Base-by-base conservation (phyloP, 306 rosid species). In the Quercus suber region DNA sequence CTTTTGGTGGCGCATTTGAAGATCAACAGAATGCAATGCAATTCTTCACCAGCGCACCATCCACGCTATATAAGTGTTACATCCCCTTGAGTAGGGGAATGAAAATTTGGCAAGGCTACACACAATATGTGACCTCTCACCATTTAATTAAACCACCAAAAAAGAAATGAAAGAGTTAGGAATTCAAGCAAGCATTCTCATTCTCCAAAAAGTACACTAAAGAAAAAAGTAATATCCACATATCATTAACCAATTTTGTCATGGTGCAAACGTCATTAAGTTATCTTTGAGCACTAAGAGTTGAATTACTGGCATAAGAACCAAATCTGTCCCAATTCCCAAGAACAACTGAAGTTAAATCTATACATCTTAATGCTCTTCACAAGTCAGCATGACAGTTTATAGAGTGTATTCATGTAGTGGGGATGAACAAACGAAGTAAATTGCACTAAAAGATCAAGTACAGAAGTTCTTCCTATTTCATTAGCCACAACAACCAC, bases 401-500 rank as follows among this genome's bases (percentile, higher is more conserved):
- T 71, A 57, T 61, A 53, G 64, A 58, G 80, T 79, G 76, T 84
- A 77, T 63, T 75, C 45, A 7, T 77, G 79, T 78, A n/a, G 72
- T 73, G 75, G 51, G 49, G 79, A 74, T 59, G 67, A 72, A 51
- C 81, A 77, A 77, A 74, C 52, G 73, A 35, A 71, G 76, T 52
- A 52, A 82, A 60, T 78, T 64, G 75, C 79, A 76, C 80, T 75
- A 60, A 73, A 65, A 20, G 84, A 69, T 41, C 52, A 67, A 61
- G 81, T 79, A 71, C 76, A 81, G 73, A 37, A 76, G 55, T 69
- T n/a, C 7, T 27, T 51, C 23, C 18, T n/a, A 78, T 56, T 78
- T 77, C 68, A 83, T 92, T 80, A 95, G 84, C 81, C 74, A 84
- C 99, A 95, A 75, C 99, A 95, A 45, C 88, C 99, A 74, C 92